Percentiles rank a stretch among this genome's conserved stretches.
Evolutionary conservation across 2,329 filamentous ascomycete genomes (phyloP).

Genomic region (Lachnellula suecica): DNA sequence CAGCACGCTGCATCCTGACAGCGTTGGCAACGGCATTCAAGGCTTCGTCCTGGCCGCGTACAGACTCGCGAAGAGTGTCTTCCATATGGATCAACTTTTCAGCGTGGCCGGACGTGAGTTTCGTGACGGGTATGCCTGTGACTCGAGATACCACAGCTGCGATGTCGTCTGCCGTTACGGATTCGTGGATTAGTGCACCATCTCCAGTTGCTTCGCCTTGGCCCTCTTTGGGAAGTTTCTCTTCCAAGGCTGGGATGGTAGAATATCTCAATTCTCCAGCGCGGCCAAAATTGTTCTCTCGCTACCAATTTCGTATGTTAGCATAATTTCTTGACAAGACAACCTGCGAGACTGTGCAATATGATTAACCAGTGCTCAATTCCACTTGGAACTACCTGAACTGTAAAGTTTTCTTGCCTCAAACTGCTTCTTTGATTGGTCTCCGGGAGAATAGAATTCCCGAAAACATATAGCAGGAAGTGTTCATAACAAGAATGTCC

Average conservation of each 20-base stretch:
- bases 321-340: too few species aligned
- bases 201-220: conserved; percentile 41
- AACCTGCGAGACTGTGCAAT: too few species aligned
- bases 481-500: too few species aligned
- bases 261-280: conserved; percentile 92
- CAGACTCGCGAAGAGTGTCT: conserved; percentile 76
- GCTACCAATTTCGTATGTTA: conserved; percentile 32
- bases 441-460: too few species aligned
- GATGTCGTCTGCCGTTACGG: conserved; percentile 94
- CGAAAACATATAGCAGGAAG: too few species aligned
- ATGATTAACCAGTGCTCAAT: too few species aligned
- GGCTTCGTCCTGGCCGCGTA: conserved; percentile 93
- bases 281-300: conserved; percentile 82
- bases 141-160: conserved; percentile 86
- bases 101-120: conserved; percentile 88
- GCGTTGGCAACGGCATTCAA: conserved; percentile 88
- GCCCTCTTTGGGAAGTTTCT: conserved; percentile 75
- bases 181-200: conserved; percentile 77
- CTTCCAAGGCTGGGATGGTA: conserved; percentile 77
- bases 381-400: too few species aligned
- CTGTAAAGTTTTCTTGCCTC: too few species aligned
- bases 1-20: conserved; percentile 89
- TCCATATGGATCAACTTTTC: conserved; percentile 97
- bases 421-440: too few species aligned
- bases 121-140: conserved; percentile 90